A percentile compares a stretch with the other conserved stretches of the same genome.
phyloP scores from a whole-genome alignment of 1,139 yeast species.

The Scheffersomyces titani region DNA sequence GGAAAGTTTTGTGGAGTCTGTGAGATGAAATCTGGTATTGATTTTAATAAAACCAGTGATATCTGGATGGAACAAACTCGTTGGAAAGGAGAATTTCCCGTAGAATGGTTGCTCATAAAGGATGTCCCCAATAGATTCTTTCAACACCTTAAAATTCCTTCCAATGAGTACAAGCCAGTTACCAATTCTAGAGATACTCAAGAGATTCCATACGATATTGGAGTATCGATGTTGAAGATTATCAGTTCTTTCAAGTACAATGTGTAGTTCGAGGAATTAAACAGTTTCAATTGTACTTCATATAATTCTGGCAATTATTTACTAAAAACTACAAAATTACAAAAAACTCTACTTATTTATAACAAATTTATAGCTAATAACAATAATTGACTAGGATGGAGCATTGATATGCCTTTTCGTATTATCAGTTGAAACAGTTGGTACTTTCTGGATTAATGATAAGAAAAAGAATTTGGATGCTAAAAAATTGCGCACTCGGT shows the following conservation, averaged over 20 bases:
- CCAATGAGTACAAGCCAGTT: slow-evolving; percentile 53
- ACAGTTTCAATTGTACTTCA: not conserved
- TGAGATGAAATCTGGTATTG: slow-evolving; percentile 48
- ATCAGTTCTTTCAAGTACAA: slow-evolving; percentile 31
- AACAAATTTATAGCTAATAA: not conserved
- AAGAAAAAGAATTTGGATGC: not conserved
- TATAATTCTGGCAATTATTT: not conserved
- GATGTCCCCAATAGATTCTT: slow-evolving; percentile 52
- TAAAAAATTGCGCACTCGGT: not conserved
- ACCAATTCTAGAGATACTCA: slow-evolving; percentile 65
- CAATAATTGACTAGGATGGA: not conserved
- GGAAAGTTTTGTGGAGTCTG: slow-evolving; percentile 67
- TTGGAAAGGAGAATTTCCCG: slow-evolving; percentile 55
- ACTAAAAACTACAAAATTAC: not conserved
- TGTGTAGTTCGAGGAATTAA: not conserved
- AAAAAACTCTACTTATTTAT: not conserved
- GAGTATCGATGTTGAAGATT: slow-evolving; percentile 48
- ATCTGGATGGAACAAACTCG: slow-evolving; percentile 51
- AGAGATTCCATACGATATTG: slow-evolving; percentile 47
- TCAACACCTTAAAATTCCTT: slow-evolving; percentile 43
- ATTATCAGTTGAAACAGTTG: not conserved
- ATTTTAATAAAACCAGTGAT: slow-evolving; percentile 35
- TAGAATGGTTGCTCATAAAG: slow-evolving; percentile 53
- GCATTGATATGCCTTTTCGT: not conserved
- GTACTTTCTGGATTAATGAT: not conserved